Base-by-base conservation (phyloP, 371 early-diverging fungal genomes). In the Mucor lusitanicus region DNA sequence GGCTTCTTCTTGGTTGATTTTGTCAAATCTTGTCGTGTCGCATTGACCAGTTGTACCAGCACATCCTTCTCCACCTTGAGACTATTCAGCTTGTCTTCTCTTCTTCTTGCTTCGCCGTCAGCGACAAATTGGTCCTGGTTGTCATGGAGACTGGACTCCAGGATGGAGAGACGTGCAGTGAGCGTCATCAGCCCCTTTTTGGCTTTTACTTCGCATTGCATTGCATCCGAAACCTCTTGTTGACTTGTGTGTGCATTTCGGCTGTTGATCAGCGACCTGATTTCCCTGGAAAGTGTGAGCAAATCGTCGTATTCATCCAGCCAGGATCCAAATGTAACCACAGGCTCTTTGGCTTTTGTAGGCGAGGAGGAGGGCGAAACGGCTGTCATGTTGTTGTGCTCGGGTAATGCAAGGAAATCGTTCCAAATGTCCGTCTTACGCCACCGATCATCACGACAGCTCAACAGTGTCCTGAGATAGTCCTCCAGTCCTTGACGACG, bases 401-500 rank as follows among this genome's bases (percentile, higher is more conserved):
- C 15, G 0, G 91, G 90, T 30, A 92, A 70, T 6, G 86, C 89
- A 55, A 95, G 65, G 72, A 97, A 97, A 35, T 84, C 85, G 42
- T 76, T 77, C 91, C 94, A 95, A 28, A 85, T 84, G 44, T 80
- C 78, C 12, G 91, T 89, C 35, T 82, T 73, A 64, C 95, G 81
- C 93, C 94, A 95, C 19, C 90, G 86, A 64, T 88, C 85, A 72
- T 96, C 95, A 19, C 83, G 80, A 42, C 84, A 78, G 28, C 85
- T 79, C 2, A 94, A 78, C 59, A 96, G 89, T 37, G 87, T 87
- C 48, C 88, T 81, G 35, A 96, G 71, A 74, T 92, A 97, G 13
- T 80, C 82, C 71, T 95, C 94, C 11, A 97, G 80, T 0, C 90
- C 91, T 25, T 83, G 84, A 6, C 95, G 85, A 17, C 96, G 84